Evolutionary conservation across 148 eudicot species (phyloP), one percentile per base, ranked within the genome.

Genomic region (Pouteria glomerata): DNA sequence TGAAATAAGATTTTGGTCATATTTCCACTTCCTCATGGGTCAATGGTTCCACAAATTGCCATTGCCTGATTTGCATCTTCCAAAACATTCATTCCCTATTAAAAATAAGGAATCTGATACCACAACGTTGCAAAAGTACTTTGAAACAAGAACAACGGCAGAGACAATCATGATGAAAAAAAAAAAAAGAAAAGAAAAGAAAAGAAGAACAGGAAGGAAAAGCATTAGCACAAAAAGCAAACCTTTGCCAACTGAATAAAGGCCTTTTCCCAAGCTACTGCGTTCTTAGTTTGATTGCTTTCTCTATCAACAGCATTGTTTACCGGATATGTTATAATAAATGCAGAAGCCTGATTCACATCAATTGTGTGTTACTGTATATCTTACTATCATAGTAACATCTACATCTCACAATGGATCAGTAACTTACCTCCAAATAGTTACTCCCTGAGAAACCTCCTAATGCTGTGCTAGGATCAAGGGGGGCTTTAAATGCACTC

Each of bases 401-500:
- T 30, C 31, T 73, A 8, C 48, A 62, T 53, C 55, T 34, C 11
- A 63, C 66, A 51, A 76, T 51, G 57, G 66, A 48, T 65, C 35
- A 37, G 55, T 63, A 69, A 80, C 74, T 55, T 86, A 96, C 99
- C 97, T 92, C 96, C 15, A 91, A 82, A 85, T 85, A 96, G 79
- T 88, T 92, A 76, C 86, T 92, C 55, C 94, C 92, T 55, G 95
- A 82, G 79, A 84, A 96, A 82, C 99, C 99, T 59, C 99, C 99
- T 55, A 96, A 72, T 31, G 90, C 90, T 18, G 97, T 92, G 86
- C 91, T 88, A 55, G 99, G 99, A 84, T 96, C 99, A 76, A 96
- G 91, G 24, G 99, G 99, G 33, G 83, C 99, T 87, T 90, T 88
- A 79, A 96, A 96, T 63, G 99, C 96, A 81, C 97, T 92, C 79